Evolutionary conservation across 2,329 filamentous ascomycete species (phyloP).

Genomic region (Diaporthe sp.): DNA sequence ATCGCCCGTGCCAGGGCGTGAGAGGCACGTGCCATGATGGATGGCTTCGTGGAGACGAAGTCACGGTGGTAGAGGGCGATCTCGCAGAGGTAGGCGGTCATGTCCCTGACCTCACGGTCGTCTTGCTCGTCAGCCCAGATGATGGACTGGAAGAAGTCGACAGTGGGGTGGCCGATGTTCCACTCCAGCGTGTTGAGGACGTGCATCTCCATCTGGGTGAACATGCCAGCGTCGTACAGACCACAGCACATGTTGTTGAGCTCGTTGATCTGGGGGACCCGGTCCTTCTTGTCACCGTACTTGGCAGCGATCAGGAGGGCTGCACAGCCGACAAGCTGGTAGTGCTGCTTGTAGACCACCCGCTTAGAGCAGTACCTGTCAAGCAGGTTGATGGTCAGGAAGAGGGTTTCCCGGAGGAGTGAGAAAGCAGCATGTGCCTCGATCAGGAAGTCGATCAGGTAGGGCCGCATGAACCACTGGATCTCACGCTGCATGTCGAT

Average conservation of each 20-base stretch:
- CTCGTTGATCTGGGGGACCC: conserved; percentile 97
- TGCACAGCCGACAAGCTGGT: conserved; percentile 96
- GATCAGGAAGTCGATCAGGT: conserved; percentile 97
- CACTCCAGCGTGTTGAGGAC: conserved; percentile 97
- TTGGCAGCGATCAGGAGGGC: conserved; percentile 97
- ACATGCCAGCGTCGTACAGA: conserved; percentile 99
- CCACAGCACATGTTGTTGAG: conserved; percentile 99
- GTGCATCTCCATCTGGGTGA: conserved; percentile 99
- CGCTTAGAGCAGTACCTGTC: conserved; percentile 98
- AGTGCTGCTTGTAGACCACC: conserved; percentile 99
- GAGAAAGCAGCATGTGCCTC: conserved; percentile 97
- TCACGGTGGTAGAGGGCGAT: conserved; percentile 97
- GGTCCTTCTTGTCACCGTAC: conserved; percentile 98
- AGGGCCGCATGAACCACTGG: conserved; percentile 99
- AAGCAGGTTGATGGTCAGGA: conserved; percentile 95
- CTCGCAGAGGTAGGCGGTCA: conserved; percentile 94
- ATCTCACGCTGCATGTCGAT: conserved; percentile 99
- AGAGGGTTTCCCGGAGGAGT: conserved; percentile 93
- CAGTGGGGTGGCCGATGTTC: conserved; percentile 95
- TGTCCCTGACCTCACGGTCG: conserved; percentile 91
- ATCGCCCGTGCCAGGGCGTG: conserved; percentile 90
- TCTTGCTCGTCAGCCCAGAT: conserved; percentile 84
- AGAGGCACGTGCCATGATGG: conserved; percentile 89
- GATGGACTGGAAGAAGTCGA: conserved; percentile 92
- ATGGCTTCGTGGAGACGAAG: conserved; percentile 93